A percentile compares a stretch with the other conserved stretches of the same genome.
phyloP scores from a whole-genome alignment of 2,329 filamentous ascomycete genomes.

The Hypoxylon sp. region DNA sequence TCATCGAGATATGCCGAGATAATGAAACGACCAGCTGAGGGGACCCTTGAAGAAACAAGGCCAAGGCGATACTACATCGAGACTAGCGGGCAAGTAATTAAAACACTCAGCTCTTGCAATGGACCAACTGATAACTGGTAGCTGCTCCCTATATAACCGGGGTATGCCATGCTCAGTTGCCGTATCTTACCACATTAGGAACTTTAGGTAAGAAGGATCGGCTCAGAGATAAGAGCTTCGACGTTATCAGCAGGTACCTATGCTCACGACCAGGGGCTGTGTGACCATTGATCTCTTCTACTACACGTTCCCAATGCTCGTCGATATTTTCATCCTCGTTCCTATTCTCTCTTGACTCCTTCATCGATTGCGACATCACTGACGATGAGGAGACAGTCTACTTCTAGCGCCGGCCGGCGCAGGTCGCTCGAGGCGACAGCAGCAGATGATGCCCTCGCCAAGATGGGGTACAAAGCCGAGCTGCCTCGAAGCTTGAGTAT shows the following conservation, averaged over 20 bases:
- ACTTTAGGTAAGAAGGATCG: conserved; percentile 34
- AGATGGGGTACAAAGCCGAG: conserved; percentile 77
- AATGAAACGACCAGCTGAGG: conserved; percentile 26
- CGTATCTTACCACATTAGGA: conserved; percentile 9
- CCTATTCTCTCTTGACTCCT: conserved; percentile 2
- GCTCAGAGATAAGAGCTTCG: conserved; percentile 29
- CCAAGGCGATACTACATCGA: conserved; percentile 30
- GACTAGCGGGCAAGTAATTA: conserved; percentile 26
- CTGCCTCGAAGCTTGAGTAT: conserved; percentile 75
- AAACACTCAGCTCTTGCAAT: conserved; percentile 24
- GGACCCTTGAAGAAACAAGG: conserved; percentile 12
- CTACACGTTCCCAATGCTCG: neutral
- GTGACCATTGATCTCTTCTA: neutral
- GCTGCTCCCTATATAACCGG: neutral
- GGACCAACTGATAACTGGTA: conserved; percentile 23
- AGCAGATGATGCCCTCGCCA: conserved; percentile 71
- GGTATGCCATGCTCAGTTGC: conserved; percentile 12
- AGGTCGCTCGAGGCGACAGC: conserved; percentile 38
- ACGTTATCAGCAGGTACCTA: conserved; percentile 34
- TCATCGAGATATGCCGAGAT: conserved; percentile 23
- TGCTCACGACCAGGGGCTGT: conserved; percentile 16
- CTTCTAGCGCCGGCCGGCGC: conserved; percentile 25
- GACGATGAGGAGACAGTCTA: conserved; percentile 33
- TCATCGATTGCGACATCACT: neutral
- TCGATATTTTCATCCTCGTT: conserved; percentile 10